phyloP scores from a whole-genome alignment of 2,329 filamentous ascomycete genomes.

The Xylaria sp. region DNA sequence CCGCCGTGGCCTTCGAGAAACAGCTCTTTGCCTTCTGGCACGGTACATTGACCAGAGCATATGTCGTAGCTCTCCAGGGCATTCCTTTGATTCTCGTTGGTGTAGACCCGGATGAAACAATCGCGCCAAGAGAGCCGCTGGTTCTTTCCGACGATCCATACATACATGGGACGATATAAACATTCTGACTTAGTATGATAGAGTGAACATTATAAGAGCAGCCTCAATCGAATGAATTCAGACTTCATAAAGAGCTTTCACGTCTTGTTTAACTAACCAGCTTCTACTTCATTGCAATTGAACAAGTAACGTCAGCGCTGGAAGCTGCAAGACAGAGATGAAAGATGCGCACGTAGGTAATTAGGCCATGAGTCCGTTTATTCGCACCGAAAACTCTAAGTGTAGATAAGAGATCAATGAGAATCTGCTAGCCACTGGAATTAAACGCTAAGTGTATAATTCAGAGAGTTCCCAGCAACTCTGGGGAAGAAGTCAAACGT shows the following conservation, averaged over 20 bases:
- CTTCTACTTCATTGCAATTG: too few species aligned
- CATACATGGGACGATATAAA: too few species aligned
- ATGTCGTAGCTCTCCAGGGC: background rate
- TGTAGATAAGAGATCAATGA: background rate
- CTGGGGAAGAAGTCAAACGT: slow-evolving; percentile 67
- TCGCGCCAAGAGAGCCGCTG: background rate
- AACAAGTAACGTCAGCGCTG: too few species aligned
- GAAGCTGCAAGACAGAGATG: too few species aligned
- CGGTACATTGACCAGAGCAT: background rate
- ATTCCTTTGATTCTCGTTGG: background rate
- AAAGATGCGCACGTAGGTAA: too few species aligned
- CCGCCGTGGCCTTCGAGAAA: background rate
- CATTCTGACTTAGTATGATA: too few species aligned
- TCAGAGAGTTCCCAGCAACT: slow-evolving; percentile 59
- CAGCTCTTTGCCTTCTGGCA: background rate
- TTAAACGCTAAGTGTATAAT: slow-evolving; percentile 56
- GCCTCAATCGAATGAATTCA: too few species aligned
- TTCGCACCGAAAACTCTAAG: background rate
- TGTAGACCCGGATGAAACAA: background rate
- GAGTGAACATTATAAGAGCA: too few species aligned
- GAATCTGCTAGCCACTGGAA: background rate
- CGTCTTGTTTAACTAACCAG: too few species aligned
- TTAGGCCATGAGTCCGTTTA: too few species aligned
- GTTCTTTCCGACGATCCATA: background rate
- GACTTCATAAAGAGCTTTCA: too few species aligned